phyloP scores from a whole-genome alignment of 345 rosid species.

The Eucalyptus brandiana region DNA sequence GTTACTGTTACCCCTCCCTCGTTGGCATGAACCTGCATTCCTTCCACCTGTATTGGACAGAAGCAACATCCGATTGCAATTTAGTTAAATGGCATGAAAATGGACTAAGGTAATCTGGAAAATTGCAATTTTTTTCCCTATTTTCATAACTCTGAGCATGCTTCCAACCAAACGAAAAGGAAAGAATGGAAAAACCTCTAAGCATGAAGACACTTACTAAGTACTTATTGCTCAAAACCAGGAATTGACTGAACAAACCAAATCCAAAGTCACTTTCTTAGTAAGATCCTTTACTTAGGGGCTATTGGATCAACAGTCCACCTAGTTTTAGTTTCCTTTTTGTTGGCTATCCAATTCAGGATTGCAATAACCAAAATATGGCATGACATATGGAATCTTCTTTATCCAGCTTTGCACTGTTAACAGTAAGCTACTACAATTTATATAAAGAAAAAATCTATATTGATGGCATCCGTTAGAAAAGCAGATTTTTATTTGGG shows the following conservation, averaged over 20 bases:
- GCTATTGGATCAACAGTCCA: background rate
- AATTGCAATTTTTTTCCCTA: background rate
- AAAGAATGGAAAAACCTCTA: background rate
- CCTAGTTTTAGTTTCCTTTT: background rate
- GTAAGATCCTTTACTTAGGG: background rate
- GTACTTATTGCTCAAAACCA: background rate
- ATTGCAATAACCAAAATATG: background rate
- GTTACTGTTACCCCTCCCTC: constrained; percentile 95
- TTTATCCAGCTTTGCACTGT: background rate
- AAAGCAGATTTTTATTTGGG: background rate
- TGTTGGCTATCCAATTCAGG: background rate
- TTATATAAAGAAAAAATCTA: background rate
- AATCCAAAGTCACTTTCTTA: background rate
- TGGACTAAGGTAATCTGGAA: background rate
- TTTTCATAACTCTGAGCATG: background rate
- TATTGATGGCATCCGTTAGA: background rate
- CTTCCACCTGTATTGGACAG: constrained; percentile 58
- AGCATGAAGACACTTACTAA: background rate
- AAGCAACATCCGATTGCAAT: background rate
- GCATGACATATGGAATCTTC: background rate
- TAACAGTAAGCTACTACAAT: background rate
- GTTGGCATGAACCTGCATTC: constrained; percentile 86
- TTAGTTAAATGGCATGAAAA: background rate
- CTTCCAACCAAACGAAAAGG: background rate
- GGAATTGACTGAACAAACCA: background rate